These are phyloP conservation scores for Lasiosphaeris hirsuta DNA, from an alignment of 495 filamentous ascomycete genomes.

Conservation along the genomic window DNA sequence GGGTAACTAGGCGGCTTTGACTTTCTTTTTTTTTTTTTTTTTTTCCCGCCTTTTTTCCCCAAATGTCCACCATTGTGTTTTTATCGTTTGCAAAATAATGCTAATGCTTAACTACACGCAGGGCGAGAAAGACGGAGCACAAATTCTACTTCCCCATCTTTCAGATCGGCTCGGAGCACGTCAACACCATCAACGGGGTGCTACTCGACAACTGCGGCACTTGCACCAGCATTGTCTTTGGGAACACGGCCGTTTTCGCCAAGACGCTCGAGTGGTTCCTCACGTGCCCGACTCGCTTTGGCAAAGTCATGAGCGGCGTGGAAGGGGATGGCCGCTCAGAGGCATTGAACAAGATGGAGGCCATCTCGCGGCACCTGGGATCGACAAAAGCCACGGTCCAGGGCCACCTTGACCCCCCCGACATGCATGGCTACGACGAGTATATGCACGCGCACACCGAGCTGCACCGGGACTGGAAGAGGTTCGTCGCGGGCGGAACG, in stretches of 20 bases:
- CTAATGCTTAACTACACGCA: no score
- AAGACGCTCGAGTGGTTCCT: conserved; percentile 36
- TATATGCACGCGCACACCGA: neutral
- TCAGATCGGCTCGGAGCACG: conserved; percentile 29
- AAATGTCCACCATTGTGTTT: no score
- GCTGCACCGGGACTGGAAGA: neutral
- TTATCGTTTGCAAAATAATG: no score
- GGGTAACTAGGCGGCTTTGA: neutral
- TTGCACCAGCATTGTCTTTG: conserved; percentile 31
- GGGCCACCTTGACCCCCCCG: neutral
- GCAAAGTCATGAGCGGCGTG: conserved; percentile 17
- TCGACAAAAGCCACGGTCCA: conserved; percentile 15
- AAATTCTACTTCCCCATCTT: conserved; percentile 45
- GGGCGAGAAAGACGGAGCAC: conserved; percentile 15
- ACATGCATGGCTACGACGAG: conserved; percentile 1
- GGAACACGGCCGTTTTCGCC: conserved; percentile 14
- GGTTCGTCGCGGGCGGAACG: neutral
- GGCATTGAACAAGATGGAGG: conserved; percentile 27
- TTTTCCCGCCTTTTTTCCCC: no score
- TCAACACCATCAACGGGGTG: conserved; percentile 42
- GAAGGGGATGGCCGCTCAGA: conserved; percentile 13
- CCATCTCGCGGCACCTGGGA: conserved; percentile 24
- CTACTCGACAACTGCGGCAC: conserved; percentile 35
- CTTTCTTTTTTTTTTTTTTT: no score
- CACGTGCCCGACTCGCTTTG: conserved; percentile 10